Base-by-base conservation (phyloP, 2,329 filamentous ascomycete genomes). In the Phyllosticta citribraziliensis region DNA sequence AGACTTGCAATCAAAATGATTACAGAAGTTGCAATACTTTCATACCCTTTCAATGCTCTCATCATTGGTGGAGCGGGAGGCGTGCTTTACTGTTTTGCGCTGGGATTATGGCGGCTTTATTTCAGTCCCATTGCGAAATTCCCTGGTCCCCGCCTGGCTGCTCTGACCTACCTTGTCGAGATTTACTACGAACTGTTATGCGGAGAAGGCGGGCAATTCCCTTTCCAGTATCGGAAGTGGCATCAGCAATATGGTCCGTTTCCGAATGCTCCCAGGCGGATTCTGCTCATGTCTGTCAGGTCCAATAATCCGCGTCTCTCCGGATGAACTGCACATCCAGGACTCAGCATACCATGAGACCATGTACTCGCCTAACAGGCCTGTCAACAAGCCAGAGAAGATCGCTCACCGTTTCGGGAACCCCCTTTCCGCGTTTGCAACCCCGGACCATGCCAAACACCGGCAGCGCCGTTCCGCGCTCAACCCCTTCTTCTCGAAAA, bases 81-180 rank as follows among this genome's bases (percentile, higher is more conserved):
- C 20, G 24, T 56, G 17, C 22, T 56, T 27, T 51, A 27, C 14
- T 25, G 35, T 20, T 17, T 30, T 2, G 12, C 2, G 17, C 20
- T 58, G 1, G 30, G 52, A 0, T 12, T 70, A 12, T 72, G 73
- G 57, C 69, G 70, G 3, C 63, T 72, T 20, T 67, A 61, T 70
- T 66, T 72, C 20, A 67, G 68, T 57, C 71, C 69, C 1, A 58
- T 73, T 50, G 66, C 66, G 19, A 67, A 67, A 19, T 68, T 72
- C 47, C 71, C 71, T 2, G 71, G 72, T 1, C 71, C 71, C 1
- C 67, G 66, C 22, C 64, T 69, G 20, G 67, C 67, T 9, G 64
- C 64, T 2, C 33, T 62, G 24, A 68, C 66, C 2, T 14, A 47
- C 12, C 60, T 54, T 54, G 66, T 67, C 54, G 67, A 69, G 47